Base-by-base conservation (phyloP, 148 eudicot species). In the Rhododendron ferrugineum region DNA sequence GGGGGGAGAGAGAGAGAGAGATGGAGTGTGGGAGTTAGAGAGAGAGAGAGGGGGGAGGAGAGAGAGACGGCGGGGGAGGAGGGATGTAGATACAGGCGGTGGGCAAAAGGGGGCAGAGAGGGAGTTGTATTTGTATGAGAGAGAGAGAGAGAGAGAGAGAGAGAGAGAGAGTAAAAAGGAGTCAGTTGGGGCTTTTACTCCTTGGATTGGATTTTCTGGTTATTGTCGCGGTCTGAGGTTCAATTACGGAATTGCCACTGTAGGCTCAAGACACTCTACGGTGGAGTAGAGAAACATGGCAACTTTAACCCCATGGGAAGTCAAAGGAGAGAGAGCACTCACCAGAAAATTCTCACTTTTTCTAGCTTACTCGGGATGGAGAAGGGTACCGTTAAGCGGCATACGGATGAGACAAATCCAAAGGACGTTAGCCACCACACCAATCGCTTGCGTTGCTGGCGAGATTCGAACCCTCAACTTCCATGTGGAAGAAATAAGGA, bases 161-260 rank as follows among this genome's bases (percentile, higher is more conserved):
- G 49, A 46, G 26, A 81, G 83, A n/a, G 36, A 26, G 73, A 26
- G 72, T 3, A 26, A 79, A n/a, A 79, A 66, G 72, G 68, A 54
- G 46, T 80, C 68, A 34, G 83, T 80, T 32, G 68, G 46, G 46
- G 56, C 62, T 50, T 80, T 80, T 50, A 44, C 79, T 62, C 1
- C 28, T 9, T 3, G 34, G 16, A 68, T 79, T 26, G 82, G 64
- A 32, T 52, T 80, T 30, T 30, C 64, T 80, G 30, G 81, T 46
- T 36, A 42, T 54, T 22, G 83, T 30, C 18, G 18, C 75, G 75
- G 18, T 30, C 75, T 11, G 37, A 70, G 70, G 10, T 34, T 34
- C 9, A 56, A 30, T 81, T 81, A 81, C 83, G 47, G 18, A 22
- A 58, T 15, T 81, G 68, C 83, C 83, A 81, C 32, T 81, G 70